Evolutionary conservation across 2,329 filamentous ascomycete species (phyloP).

Genomic region (Alternaria sp.): DNA sequence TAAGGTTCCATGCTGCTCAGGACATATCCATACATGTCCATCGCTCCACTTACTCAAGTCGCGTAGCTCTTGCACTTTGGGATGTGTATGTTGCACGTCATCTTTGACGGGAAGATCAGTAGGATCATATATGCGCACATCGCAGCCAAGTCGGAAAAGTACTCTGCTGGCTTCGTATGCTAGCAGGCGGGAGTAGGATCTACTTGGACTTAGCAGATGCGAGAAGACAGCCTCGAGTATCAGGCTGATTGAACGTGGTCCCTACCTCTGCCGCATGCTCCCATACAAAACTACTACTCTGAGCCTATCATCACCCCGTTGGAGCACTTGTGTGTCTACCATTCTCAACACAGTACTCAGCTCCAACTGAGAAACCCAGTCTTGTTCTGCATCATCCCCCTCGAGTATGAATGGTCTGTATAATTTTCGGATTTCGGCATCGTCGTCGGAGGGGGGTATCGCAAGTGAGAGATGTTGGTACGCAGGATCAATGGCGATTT

Average conservation of each 20-base stretch:
- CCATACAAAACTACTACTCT: slow-evolving; percentile 69
- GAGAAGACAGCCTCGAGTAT: too few relatives aligned
- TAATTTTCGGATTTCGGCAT: slow-evolving; percentile 53
- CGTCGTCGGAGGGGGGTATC: slow-evolving; percentile 58
- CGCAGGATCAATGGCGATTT: slow-evolving; percentile 21
- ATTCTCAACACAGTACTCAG: slow-evolving; percentile 62
- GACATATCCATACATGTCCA: slow-evolving; percentile 71
- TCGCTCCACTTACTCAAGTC: slow-evolving; percentile 70
- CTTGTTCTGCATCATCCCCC: slow-evolving; percentile 48
- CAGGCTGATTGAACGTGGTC: not conserved
- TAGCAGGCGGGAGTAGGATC: slow-evolving; percentile 68
- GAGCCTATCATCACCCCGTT: slow-evolving; percentile 52
- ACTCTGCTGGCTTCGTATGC: slow-evolving; percentile 68
- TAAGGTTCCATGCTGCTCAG: slow-evolving; percentile 72
- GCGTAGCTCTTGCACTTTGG: slow-evolving; percentile 70
- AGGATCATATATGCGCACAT: slow-evolving; percentile 70
- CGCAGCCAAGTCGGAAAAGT: slow-evolving; percentile 70
- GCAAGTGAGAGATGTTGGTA: slow-evolving; percentile 50
- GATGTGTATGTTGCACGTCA: slow-evolving; percentile 64
- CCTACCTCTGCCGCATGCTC: slow-evolving; percentile 59
- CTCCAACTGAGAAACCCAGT: slow-evolving; percentile 67
- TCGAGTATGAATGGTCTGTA: slow-evolving; percentile 67
- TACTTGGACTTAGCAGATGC: slow-evolving; percentile 19
- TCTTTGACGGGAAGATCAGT: slow-evolving; percentile 69
- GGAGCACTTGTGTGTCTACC: slow-evolving; percentile 57